These are phyloP conservation scores for Rhizopogon roseolus DNA, from an alignment of 768 basidiomycete species.

Conservation along the genomic window DNA sequence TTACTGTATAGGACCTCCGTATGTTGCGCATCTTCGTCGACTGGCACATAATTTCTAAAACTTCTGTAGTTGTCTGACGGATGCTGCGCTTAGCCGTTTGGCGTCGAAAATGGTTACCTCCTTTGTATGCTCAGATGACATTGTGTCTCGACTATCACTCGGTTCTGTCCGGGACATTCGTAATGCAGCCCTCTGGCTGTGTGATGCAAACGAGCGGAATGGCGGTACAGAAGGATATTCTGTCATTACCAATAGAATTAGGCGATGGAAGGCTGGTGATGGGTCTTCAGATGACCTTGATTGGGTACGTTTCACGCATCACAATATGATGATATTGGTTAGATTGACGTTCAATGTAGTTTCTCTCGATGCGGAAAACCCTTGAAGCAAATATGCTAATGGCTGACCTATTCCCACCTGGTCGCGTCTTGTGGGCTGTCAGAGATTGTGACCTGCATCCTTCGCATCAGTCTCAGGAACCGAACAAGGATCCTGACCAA, in stretches of 20 bases:
- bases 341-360: conserved; percentile 47
- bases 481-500: conserved; percentile 12
- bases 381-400: conserved; percentile 81
- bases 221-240: conserved; percentile 34
- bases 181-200: conserved; percentile 76
- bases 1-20: conserved; percentile 81
- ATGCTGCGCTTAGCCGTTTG: conserved; percentile 54
- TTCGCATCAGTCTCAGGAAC: conserved; percentile 35
- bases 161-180: conserved; percentile 74
- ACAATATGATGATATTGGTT: conserved; percentile 36
- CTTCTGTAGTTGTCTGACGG: conserved; percentile 50
- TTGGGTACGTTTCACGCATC: conserved; percentile 38
- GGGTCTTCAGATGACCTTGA: conserved; percentile 43
- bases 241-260: conserved; percentile 42
- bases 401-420: conserved; percentile 70
- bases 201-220: conserved; percentile 53
- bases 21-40: conserved; percentile 21
- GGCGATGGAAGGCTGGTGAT: conserved; percentile 58
- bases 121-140: conserved; percentile 79
- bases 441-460: conserved; percentile 67
- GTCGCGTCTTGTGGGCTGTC: conserved; percentile 75
- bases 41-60: neutral
- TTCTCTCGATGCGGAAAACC: conserved; percentile 76
- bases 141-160: conserved; percentile 73
- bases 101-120: conserved; percentile 65